phyloP scores from a whole-genome alignment of 306 rosid species.

The Gastrolobium bilobum region DNA sequence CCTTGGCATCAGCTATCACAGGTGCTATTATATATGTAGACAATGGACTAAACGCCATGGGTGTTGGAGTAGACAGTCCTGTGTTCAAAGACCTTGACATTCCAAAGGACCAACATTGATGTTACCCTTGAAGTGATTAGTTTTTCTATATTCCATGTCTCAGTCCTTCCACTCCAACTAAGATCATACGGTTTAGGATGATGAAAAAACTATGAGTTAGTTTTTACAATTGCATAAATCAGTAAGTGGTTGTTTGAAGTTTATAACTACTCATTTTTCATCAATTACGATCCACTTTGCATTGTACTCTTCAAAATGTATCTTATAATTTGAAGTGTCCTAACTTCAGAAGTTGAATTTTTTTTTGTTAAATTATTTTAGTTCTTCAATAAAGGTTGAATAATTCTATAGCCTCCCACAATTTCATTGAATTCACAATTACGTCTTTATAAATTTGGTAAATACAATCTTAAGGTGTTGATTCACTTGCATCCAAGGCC shows the following conservation, averaged over 20 bases:
- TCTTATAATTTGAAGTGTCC: slow-evolving; percentile 9
- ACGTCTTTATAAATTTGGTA: too few species aligned
- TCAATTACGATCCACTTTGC: slow-evolving; percentile 23
- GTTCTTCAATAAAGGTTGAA: not conserved
- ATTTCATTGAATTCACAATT: too few species aligned
- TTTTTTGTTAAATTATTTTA: not conserved
- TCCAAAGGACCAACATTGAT: slow-evolving; percentile 50
- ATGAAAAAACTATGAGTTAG: slow-evolving; percentile 12
- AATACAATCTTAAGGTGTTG: too few species aligned
- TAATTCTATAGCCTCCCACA: not conserved
- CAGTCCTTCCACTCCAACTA: not conserved
- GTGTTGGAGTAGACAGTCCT: slow-evolving; percentile 84
- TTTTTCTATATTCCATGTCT: not conserved
- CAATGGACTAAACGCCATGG: slow-evolving; percentile 93
- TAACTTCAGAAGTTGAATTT: not conserved
- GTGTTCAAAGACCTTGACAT: slow-evolving; percentile 51
- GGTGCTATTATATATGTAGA: slow-evolving; percentile 83
- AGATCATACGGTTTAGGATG: slow-evolving; percentile 23
- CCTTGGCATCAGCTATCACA: slow-evolving; percentile 88
- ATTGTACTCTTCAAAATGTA: slow-evolving; percentile 1
- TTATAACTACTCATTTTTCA: slow-evolving; percentile 21
- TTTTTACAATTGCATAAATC: slow-evolving; percentile 26
- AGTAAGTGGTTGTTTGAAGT: slow-evolving; percentile 28
- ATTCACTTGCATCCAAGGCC: too few species aligned
- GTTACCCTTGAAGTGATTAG: not conserved